A percentile compares a stretch with the other conserved stretches of the same genome.
These are phyloP conservation scores for Cinchona pubescens DNA, from an alignment of 257 asterid species.

Conservation along the genomic window DNA sequence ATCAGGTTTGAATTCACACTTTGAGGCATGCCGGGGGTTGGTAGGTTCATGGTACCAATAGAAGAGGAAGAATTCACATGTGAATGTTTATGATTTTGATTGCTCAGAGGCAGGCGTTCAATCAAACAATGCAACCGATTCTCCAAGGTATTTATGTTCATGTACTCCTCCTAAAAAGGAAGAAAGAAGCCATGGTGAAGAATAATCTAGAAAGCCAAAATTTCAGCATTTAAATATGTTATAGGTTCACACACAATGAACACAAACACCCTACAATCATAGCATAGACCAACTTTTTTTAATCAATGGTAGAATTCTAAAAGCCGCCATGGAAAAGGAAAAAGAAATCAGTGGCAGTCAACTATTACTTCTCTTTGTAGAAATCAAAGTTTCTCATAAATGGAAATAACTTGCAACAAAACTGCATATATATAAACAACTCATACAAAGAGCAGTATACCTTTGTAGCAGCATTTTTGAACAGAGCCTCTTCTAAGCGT, in stretches of 20 bases:
- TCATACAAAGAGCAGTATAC: conserved; percentile 34
- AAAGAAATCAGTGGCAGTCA: not conserved
- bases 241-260: not conserved
- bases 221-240: not conserved
- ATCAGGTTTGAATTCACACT: conserved; percentile 51
- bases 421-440: not conserved
- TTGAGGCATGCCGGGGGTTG: conserved; percentile 92
- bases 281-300: not conserved
- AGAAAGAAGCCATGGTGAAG: conserved; percentile 7
- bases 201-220: not conserved
- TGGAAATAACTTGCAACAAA: conserved; percentile 1
- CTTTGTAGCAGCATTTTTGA: conserved; percentile 74
- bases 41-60: conserved; percentile 88
- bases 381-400: not conserved
- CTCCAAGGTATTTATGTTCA: conserved; percentile 67
- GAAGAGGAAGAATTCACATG: conserved; percentile 63
- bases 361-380: not conserved
- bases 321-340: not conserved
- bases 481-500: conserved; percentile 78
- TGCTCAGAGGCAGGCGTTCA: conserved; percentile 46
- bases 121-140: conserved; percentile 61
- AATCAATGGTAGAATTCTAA: not conserved
- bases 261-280: not conserved
- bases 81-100: conserved; percentile 63
- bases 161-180: conserved; percentile 73